Conservation (phyloP, 2,329 filamentous ascomycete genomes). For the Penicillium palitans region DNA sequence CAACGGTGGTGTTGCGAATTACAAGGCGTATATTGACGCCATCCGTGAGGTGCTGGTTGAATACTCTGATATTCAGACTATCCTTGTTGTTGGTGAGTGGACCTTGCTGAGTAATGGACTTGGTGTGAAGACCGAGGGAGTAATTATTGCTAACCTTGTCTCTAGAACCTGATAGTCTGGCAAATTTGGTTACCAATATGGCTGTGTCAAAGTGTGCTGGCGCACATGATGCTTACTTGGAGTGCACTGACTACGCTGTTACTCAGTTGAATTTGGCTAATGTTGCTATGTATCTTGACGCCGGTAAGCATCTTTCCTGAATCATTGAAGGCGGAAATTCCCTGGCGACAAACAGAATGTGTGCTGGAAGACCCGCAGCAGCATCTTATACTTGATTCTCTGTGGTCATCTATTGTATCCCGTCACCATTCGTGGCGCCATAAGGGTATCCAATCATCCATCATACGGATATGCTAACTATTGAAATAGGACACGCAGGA, state of each 20-base stretch:
- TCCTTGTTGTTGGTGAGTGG: constrained; percentile 51
- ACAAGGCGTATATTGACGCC: constrained; percentile 57
- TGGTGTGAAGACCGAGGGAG: background rate
- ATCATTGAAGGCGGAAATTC: too few species aligned
- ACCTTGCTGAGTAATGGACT: background rate
- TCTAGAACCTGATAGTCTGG: constrained; percentile 63
- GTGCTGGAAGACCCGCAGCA: background rate
- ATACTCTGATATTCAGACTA: constrained; percentile 55
- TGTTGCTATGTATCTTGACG: constrained; percentile 65
- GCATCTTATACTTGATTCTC: background rate
- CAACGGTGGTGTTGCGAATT: constrained; percentile 52
- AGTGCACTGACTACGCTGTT: constrained; percentile 58
- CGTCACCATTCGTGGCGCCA: background rate
- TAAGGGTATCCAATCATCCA: background rate
- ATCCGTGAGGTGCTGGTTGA: constrained; percentile 55
- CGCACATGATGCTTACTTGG: constrained; percentile 56
- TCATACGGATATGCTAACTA: background rate
- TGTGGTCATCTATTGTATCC: background rate
- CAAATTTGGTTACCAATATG: constrained; percentile 63
- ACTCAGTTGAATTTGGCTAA: constrained; percentile 59
- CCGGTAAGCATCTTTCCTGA: constrained; percentile 40
- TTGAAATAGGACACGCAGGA: constrained; percentile 53
- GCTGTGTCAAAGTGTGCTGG: constrained; percentile 56
- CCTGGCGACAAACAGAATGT: background rate
- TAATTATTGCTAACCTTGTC: constrained; percentile 32